Conservation (phyloP, 176 grass and related monocot genomes). For the Triticum monococcum region DNA sequence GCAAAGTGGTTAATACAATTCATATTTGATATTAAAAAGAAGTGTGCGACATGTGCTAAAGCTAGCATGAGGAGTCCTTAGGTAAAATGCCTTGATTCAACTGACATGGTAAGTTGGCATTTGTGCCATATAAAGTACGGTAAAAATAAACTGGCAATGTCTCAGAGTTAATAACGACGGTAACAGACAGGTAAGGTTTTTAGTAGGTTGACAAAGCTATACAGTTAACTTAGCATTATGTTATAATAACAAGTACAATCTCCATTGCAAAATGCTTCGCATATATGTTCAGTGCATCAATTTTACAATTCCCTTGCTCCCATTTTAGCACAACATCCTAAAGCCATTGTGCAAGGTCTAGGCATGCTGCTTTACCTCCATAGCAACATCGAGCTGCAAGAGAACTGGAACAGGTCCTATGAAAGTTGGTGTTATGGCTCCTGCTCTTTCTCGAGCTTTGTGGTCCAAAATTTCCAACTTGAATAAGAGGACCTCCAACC, state of each 20-base stretch:
- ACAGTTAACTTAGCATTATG: not conserved
- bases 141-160: not conserved
- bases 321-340: constrained; percentile 14
- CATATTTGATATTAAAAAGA: not conserved
- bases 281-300: not conserved
- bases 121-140: not conserved
- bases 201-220: not conserved
- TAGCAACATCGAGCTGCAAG: constrained; percentile 83
- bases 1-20: not conserved
- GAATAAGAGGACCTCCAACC: constrained; percentile 88
- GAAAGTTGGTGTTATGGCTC: constrained; percentile 74
- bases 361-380: constrained; percentile 59
- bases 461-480: constrained; percentile 96
- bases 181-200: not conserved
- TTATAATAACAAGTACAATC: not conserved
- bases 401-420: constrained; percentile 73
- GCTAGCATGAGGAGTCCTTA: not conserved
- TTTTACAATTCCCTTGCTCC: not conserved
- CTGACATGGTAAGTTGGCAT: not conserved
- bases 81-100: constrained; percentile 10
- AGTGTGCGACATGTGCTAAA: not conserved
- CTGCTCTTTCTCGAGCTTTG: constrained; percentile 94
- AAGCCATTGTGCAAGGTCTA: constrained; percentile 9
- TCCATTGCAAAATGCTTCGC: not conserved
- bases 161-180: not conserved